Conservation (phyloP, 2,329 filamentous ascomycete genomes). For the Aspergillus quadricinctus region DNA sequence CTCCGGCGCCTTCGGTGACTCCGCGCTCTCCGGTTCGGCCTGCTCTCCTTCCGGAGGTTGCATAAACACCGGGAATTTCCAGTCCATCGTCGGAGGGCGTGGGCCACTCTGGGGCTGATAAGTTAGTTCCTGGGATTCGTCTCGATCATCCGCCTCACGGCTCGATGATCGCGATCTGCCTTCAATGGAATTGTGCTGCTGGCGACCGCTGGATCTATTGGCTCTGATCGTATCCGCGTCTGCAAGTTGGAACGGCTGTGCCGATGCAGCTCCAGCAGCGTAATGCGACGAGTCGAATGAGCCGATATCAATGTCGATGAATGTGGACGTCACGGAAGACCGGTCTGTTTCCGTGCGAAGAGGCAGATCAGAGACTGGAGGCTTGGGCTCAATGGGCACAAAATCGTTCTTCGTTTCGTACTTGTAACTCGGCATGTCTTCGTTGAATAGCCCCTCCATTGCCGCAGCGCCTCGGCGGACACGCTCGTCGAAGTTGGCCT, state of each 20-base stretch:
- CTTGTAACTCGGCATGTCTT: slow-evolving; percentile 52
- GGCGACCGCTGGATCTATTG: slow-evolving; percentile 48
- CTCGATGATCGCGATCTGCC: slow-evolving; percentile 29
- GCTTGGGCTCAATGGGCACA: slow-evolving; percentile 39
- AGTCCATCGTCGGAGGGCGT: slow-evolving; percentile 45
- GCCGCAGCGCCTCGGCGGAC: slow-evolving; percentile 54
- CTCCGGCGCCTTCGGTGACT: background rate
- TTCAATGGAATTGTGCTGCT: slow-evolving; percentile 35
- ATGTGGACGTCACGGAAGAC: slow-evolving; percentile 46
- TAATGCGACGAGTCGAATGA: slow-evolving; percentile 48
- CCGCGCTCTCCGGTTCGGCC: background rate
- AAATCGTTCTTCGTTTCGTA: slow-evolving; percentile 53
- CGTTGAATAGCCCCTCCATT: slow-evolving; percentile 56
- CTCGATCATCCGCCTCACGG: slow-evolving; percentile 24
- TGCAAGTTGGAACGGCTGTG: slow-evolving; percentile 48
- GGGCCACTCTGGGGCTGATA: slow-evolving; percentile 34
- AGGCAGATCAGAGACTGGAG: slow-evolving; percentile 52
- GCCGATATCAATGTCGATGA: slow-evolving; percentile 56
- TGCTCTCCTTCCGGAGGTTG: slow-evolving; percentile 16
- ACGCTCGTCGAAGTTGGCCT: slow-evolving; percentile 53
- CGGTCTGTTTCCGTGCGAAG: slow-evolving; percentile 44
- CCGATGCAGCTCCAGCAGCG: slow-evolving; percentile 48
- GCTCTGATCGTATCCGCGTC: slow-evolving; percentile 55
- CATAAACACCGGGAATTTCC: slow-evolving; percentile 41
- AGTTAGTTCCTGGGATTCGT: slow-evolving; percentile 23